Conservation (phyloP, 495 filamentous ascomycete genomes). For the Penicillium silybi region DNA sequence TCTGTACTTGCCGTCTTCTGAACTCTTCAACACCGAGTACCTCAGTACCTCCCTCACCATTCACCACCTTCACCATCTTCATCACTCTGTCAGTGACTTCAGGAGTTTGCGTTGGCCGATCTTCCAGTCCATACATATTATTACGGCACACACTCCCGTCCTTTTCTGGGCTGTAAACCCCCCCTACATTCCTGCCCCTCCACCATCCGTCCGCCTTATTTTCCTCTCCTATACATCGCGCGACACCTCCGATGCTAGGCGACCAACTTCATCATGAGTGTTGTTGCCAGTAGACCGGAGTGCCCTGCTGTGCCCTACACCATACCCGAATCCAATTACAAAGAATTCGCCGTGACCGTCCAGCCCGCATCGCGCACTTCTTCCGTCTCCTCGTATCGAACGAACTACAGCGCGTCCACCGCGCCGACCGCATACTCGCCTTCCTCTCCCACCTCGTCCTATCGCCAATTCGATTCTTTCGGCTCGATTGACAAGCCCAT, state of each 20-base stretch:
- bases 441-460: slow-evolving; percentile 33
- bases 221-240: slow-evolving; percentile 5
- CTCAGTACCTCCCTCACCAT: not conserved
- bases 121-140: slow-evolving; percentile 10
- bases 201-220: slow-evolving; percentile 9
- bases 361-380: slow-evolving; percentile 36
- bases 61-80: not conserved
- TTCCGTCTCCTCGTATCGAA: slow-evolving; percentile 41
- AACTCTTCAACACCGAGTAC: too few relatives aligned
- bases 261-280: slow-evolving; percentile 34
- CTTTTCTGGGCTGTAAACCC: slow-evolving; percentile 2
- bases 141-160: slow-evolving; percentile 9
- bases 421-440: slow-evolving; percentile 39
- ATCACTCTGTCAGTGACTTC: not conserved
- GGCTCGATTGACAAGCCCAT: slow-evolving; percentile 27
- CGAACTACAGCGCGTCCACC: slow-evolving; percentile 39
- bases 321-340: slow-evolving; percentile 19
- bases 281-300: slow-evolving; percentile 43
- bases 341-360: slow-evolving; percentile 27
- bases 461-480: slow-evolving; percentile 35
- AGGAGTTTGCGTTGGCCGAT: slow-evolving; percentile 18
- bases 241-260: slow-evolving; percentile 21
- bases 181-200: slow-evolving; percentile 24
- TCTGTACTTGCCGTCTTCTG: not conserved
- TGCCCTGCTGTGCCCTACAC: slow-evolving; percentile 32